Base-by-base conservation (phyloP, 2,329 filamentous ascomycete genomes). In the Passalora sequoiae region DNA sequence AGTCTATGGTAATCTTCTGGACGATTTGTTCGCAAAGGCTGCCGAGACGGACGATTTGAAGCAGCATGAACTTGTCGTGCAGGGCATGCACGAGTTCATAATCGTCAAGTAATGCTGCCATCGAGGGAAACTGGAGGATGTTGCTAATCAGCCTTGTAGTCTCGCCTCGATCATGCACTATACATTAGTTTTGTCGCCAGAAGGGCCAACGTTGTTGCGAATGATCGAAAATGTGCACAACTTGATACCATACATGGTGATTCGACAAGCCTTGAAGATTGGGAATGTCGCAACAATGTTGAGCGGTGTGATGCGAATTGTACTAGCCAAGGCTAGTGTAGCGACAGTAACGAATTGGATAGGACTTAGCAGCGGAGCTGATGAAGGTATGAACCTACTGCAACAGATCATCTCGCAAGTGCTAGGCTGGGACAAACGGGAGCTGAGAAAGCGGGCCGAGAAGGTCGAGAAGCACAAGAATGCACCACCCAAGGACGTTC, bases 231-330 rank as follows among this genome's bases (percentile, higher is more conserved):
- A 78, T 51, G 73, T 83, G 8, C 81, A 89, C 62, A 78, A 75
- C 43, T 69, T 89, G 43, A 67, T 88, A 0, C 86, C 86, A 0
- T 91, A 89, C 60, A 73, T 76, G 30, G 69, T 87, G 50, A 73
- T 89, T 38, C 76, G 81, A 47, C 84, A 89, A 61, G 87, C 84
- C 0, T 68, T 92, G 3, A 78, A 80, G 29, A 74, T 89, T 10
- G 83, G 86, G 4, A 92, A 91, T 60, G 85, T 85, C 0, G 85
- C 85, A 1, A 84, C 80, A 15, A 89, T 92, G 86, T 81, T 91
- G 43, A 84, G 76, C 57, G 85, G 75, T 45, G 81, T 91, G 74
- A 75, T 86, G 61, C 76, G 73, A 40, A 68, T 91, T 12, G 72
- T 89, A 12, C 72, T 92, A 10, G 81, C 85, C n/a, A 92, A 92